phyloP scores from a whole-genome alignment of 108 stramenopile species.

The Nitzschia inconspicua region DNA sequence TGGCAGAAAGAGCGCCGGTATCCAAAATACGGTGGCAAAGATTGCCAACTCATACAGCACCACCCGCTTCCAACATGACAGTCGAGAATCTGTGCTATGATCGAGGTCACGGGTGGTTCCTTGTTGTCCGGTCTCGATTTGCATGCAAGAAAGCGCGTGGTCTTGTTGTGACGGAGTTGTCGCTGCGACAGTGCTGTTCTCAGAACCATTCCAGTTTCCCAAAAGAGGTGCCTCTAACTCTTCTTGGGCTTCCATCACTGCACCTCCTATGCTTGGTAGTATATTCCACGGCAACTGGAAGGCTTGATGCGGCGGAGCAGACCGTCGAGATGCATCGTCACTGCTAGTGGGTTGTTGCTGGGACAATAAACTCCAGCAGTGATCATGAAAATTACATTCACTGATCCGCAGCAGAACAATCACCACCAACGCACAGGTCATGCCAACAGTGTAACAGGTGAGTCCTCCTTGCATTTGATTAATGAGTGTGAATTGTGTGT shows the following conservation, averaged over 20 bases:
- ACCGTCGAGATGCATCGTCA: background rate
- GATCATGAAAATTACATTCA: no score
- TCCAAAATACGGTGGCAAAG: slow-evolving; percentile 24
- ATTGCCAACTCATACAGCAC: slow-evolving; percentile 32
- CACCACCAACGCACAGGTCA: slow-evolving; percentile 17
- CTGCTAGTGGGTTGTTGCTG: no score
- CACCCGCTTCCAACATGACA: slow-evolving; percentile 24
- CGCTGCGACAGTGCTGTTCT: no score
- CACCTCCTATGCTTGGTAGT: background rate
- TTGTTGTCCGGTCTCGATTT: background rate
- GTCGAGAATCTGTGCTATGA: background rate
- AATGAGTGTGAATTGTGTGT: slow-evolving; percentile 19
- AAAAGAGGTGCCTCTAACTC: no score
- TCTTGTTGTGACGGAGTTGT: no score
- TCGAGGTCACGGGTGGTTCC: background rate
- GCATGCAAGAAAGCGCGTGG: no score
- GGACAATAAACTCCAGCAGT: no score
- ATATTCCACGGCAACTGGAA: slow-evolving; percentile 8
- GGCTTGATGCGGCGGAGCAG: background rate
- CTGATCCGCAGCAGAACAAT: slow-evolving; percentile 22
- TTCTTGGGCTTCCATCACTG: background rate
- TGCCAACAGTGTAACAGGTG: slow-evolving; percentile 34
- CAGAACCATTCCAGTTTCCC: no score
- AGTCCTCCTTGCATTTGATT: slow-evolving; percentile 28
- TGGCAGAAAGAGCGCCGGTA: slow-evolving; percentile 41